Conservation (phyloP, 2,329 filamentous ascomycete genomes). For the Nemania abortiva region DNA sequence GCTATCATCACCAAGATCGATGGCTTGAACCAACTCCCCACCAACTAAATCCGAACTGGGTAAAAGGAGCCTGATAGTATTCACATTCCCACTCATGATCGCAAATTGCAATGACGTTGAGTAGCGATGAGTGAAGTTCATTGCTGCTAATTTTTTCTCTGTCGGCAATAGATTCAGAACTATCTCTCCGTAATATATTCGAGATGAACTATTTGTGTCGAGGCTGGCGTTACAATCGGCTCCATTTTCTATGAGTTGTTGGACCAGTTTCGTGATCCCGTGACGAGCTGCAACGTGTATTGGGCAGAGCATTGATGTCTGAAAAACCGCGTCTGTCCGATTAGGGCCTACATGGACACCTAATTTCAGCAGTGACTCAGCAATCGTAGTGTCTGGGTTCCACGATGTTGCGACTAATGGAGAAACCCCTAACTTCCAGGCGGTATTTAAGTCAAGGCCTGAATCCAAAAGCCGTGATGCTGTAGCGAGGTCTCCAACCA, state of each 20-base stretch:
- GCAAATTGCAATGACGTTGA: slow-evolving; percentile 6
- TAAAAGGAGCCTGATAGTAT: background rate
- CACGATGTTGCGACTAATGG: slow-evolving; percentile 20
- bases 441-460: background rate
- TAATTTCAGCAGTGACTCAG: background rate
- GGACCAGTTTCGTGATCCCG: slow-evolving; percentile 1
- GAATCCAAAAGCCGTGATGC: background rate
- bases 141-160: too few relatives aligned
- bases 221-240: slow-evolving; percentile 2
- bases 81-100: background rate
- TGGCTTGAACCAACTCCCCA: slow-evolving; percentile 4
- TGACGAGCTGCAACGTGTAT: slow-evolving; percentile 13
- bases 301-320: background rate
- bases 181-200: too few relatives aligned
- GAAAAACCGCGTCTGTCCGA: background rate
- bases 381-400: slow-evolving; percentile 10
- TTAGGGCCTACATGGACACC: slow-evolving; percentile 7
- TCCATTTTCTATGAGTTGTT: background rate
- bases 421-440: background rate
- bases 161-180: too few relatives aligned
- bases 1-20: background rate
- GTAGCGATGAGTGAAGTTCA: too few relatives aligned
- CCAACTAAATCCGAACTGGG: background rate
- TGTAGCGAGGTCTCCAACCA: slow-evolving; percentile 8
- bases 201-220: background rate